Base-by-base conservation (phyloP, 73 alveolate genomes). In the Paramecium octaurelia region DNA sequence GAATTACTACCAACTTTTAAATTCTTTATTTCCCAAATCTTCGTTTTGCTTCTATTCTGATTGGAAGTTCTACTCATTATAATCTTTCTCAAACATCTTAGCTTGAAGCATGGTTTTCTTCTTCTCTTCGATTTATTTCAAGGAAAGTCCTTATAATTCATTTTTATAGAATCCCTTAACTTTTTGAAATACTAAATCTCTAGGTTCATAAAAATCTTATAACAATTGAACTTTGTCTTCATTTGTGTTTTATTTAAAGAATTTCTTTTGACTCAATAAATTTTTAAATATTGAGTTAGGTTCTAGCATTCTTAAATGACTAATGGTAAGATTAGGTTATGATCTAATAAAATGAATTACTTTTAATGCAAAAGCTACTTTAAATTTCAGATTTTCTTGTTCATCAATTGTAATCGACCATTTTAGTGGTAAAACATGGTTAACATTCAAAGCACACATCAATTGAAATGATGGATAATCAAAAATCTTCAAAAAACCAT, bases 131-230 rank as follows among this genome's bases (percentile, higher is more conserved):
- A 89, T 89, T 71, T 89, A 46, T 83, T 89, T 40, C 12, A 89
- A 83, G 9, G 94, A 89, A 8, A 43, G 46, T 42, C 94, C 94
- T 73, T 83, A 70, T 10, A 89, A 58, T 43, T 89, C 94, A 29
- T 27, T 71, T 27, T 68, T 83, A 71, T 70, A 89, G n/a, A 71
- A 38, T 14, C 34, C 60, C 24, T 89, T 89, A 43, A 89, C 88
- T 36, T 89, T 83, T 24, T 89, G 24, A 73, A 70, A 89, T 43
- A 70, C 84, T 10, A 89, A 29, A 40, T 89, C 94, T 44, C 94
- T 21, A 14, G 90, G 90, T 20, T 77, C 86, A 48, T 89, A 89
- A 38, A 58, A 77, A 6, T 89, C 77, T 70, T 83, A 46, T 27
- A 89, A 38, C n/a, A 89, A 73, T 24, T 64, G 24, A 11, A 89